Base-by-base conservation (phyloP, 2,329 filamentous ascomycete species). In the Aspergillus sclerotialis region DNA sequence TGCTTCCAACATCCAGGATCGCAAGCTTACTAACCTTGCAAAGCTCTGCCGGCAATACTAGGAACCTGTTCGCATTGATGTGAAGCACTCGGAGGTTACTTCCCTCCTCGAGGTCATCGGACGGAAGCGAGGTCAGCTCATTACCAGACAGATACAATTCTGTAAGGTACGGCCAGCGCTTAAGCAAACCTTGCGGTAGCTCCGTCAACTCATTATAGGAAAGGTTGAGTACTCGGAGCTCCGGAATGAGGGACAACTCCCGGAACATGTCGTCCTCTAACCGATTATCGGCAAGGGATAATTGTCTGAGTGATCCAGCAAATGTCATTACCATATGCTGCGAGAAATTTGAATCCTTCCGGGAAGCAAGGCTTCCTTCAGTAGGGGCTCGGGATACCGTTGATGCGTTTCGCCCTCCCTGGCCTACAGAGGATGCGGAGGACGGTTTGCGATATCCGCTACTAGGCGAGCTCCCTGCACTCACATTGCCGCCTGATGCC, bases 11-110 rank as follows among this genome's bases (percentile, higher is more conserved):
- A 62, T 98, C 92, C 32, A 98, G 72, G 32, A 95, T 83, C 4
- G 88, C 82, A 16, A 98, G 75, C 60, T 92, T 92, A 63, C 88
- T 85, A 28, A 94, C 87, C 59, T 94, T 87, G 41, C 88, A 93
- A 31, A 98, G 81, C 56, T 98, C 92, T 7, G 92, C 92, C 2
- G 92, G 92, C 13, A 98, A 72, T 21, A 94, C 93, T 49, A 94
- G 94, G 57, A 98, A 98, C 56, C 94, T 92, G 67, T 98, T 98
- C 56, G 83, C 85, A 65, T 98, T 98, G 65, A 98, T 85, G 58
- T 96, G 88, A 5, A 98, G 74, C 4, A 93, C 80, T 57, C 92
- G 89, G 25, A 98, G 72, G 33, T 86, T 77, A 52, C 84, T 88
- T 39, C 84, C 82, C 54, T 95, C 87, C 61, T 94, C 90, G 29